Base-by-base conservation (phyloP, 106 monocot genomes). In the Acanthochlamys bracteata region DNA sequence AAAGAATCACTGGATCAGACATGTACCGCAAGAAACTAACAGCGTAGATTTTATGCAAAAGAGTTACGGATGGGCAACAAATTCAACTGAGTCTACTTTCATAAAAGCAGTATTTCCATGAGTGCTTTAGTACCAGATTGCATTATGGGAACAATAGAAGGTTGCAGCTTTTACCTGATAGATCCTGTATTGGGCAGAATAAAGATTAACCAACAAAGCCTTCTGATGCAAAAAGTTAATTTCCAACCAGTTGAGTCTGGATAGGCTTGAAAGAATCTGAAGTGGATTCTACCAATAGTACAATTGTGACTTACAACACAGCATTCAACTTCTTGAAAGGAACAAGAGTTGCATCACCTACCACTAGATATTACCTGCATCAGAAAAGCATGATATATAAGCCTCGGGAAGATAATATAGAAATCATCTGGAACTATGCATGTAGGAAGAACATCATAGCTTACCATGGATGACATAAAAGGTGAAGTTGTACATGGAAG, bases 141-240 rank as follows among this genome's bases (percentile, higher is more conserved):
- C 55, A 39, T 13, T 16, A 67, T 3, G 10, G 57, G 68, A 42
- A 39, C 22, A n/a, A 40, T 42, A 57, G 24, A 49, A 65, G 68
- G 57, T 53, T 42, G 1, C 24, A 56, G 57, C 55, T 11, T 67
- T 67, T 68, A 68, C 53, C 41, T 68, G 14, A 43, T 68, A 39
- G 21, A 42, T 57, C 57, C 41, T 14, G 23, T 24, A 57, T 7
- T 42, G 19, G 68, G 42, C 49, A 11, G 15, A 55, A 41, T 22
- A 67, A 15, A 41, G n/a, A 55, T 21, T 11, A 67, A 12, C 15
- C 55, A 15, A 42, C 7, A 23, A 57, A 68, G 9, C 14, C 14
- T 55, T 24, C 24, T 41, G 10, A 47, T 12, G 4, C 41, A 51
- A 66, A 65, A 4, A 46, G 21, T 14, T 16, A 19, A 21, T 39